These are phyloP conservation scores for Xylaria scruposa DNA, from an alignment of 495 filamentous ascomycete genomes.

Conservation along the genomic window DNA sequence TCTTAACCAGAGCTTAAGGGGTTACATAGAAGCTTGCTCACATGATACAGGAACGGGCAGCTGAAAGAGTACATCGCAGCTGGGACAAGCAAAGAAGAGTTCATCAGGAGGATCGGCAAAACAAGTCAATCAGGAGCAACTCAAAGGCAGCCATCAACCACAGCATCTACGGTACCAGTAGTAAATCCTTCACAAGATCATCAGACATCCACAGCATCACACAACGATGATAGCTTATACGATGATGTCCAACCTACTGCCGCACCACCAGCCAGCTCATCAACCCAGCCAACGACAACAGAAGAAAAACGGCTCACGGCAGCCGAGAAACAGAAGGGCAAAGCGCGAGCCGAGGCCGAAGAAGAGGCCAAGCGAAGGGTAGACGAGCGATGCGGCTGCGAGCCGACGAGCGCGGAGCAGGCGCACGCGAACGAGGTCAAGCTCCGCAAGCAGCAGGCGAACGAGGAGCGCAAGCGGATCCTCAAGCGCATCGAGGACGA, in stretches of 20 bases:
- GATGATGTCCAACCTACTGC: slow-evolving; percentile 27
- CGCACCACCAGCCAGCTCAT: slow-evolving; percentile 3
- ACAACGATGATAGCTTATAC: slow-evolving; percentile 31
- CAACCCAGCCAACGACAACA: slow-evolving; percentile 8
- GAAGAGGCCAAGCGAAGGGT: slow-evolving; percentile 39
- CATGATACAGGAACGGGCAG: slow-evolving; percentile 59
- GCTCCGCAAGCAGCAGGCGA: slow-evolving; percentile 59
- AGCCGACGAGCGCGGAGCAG: slow-evolving; percentile 29
- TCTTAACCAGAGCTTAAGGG: not conserved
- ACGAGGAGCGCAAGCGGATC: slow-evolving; percentile 66
- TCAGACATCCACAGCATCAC: slow-evolving; percentile 8
- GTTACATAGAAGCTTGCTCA: not conserved
- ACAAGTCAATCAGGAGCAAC: slow-evolving; percentile 40
- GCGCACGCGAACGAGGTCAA: slow-evolving; percentile 57
- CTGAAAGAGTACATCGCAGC: slow-evolving; percentile 70
- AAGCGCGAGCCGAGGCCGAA: slow-evolving; percentile 44
- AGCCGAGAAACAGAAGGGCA: slow-evolving; percentile 40
- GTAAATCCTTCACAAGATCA: slow-evolving; percentile 24
- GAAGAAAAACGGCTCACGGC: slow-evolving; percentile 44
- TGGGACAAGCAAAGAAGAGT: slow-evolving; percentile 64
- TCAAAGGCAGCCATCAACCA: slow-evolving; percentile 24
- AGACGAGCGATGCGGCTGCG: slow-evolving; percentile 40
- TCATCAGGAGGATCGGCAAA: slow-evolving; percentile 55
- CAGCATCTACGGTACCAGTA: not conserved
- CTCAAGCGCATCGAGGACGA: slow-evolving; percentile 70